phyloP scores from a whole-genome alignment of 2,329 filamentous ascomycete genomes.

The Penicillium sumatraense region DNA sequence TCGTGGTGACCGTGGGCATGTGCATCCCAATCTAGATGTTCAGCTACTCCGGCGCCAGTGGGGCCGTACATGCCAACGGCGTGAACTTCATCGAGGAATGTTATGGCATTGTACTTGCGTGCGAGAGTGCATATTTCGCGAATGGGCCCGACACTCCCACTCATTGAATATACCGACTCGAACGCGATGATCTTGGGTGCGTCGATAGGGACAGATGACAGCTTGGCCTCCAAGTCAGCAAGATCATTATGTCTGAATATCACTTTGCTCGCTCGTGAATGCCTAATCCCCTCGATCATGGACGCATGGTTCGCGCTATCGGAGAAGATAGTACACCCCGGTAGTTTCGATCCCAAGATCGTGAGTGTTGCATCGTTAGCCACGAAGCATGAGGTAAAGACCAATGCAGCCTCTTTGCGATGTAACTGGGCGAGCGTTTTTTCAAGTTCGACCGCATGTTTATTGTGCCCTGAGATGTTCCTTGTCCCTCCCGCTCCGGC shows the following conservation, averaged over 20 bases:
- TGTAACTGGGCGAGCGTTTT: conserved; percentile 82
- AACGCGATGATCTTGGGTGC: conserved; percentile 98
- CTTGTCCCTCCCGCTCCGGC: conserved; percentile 93
- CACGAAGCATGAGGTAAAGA: conserved; percentile 97
- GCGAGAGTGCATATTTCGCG: conserved; percentile 94
- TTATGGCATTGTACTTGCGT: conserved; percentile 96
- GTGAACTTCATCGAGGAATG: conserved; percentile 97
- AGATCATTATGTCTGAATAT: conserved; percentile 99
- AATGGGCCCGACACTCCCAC: conserved; percentile 93
- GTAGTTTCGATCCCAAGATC: conserved; percentile 91
- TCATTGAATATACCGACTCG: conserved; percentile 99
- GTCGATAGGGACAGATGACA: conserved; percentile 81
- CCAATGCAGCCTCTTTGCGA: conserved; percentile 86
- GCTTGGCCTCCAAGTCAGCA: conserved; percentile 87
- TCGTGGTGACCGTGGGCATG: conserved; percentile 63
- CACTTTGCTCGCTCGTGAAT: conserved; percentile 95
- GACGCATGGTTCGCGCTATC: conserved; percentile 97
- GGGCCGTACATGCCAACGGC: conserved; percentile 99
- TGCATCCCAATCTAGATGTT: conserved; percentile 92
- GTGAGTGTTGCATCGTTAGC: conserved; percentile 97
- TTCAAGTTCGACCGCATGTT: conserved; percentile 87
- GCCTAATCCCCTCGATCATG: conserved; percentile 98
- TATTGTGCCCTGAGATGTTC: conserved; percentile 98
- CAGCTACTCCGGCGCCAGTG: conserved; percentile 90
- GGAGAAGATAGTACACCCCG: conserved; percentile 95